Base-by-base conservation (phyloP, 306 rosid species). In the Trifolium dubium region DNA sequence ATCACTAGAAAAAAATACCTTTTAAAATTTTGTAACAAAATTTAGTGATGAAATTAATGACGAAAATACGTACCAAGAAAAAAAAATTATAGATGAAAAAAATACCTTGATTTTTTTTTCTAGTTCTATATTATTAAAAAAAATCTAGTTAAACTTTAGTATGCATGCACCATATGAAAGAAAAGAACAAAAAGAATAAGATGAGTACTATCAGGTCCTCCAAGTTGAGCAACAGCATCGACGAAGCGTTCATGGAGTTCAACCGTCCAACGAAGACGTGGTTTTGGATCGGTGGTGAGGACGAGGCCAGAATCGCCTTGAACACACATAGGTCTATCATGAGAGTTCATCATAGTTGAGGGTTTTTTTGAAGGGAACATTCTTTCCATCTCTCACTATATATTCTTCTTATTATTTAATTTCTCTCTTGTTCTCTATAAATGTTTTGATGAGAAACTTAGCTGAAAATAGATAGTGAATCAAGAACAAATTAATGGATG, bases 321-420 rank as follows among this genome's bases (percentile, higher is more conserved):
- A 66, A 88, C 91, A 69, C 98, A 91, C 92, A 94, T 91, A 71
- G 95, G 86, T 83, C 98, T 85, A 54, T 93, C 98, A 85, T 89
- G 97, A 50, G 96, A 88, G 89, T 89, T 65, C 71, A 64, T 93
- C 98, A 93, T 89, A 85, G 75, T 85, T 37, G 97, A 88, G 32
- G 91, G 91, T 92, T 94, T 94, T 96, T 94, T 94, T 31, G 93
- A 87, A 75, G 92, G 96, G 97, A 91, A 91, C 98, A 94, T 91
- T 84, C 82, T 85, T 30, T 79, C 86, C 89, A 79, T 79, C 72
- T 86, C 76, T 83, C 50, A 58, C 37, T 58, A 29, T 56, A 29
- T 56, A 59, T 59, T 30, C 18, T 31, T 39, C 64, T 70, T 78
- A 7, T 53, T 87, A 77, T 76, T 23, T 23, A 23, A 23, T 23